Evolutionary conservation across 768 basidiomycete species (phyloP).

Genomic region (Pleurotus sapidus): DNA sequence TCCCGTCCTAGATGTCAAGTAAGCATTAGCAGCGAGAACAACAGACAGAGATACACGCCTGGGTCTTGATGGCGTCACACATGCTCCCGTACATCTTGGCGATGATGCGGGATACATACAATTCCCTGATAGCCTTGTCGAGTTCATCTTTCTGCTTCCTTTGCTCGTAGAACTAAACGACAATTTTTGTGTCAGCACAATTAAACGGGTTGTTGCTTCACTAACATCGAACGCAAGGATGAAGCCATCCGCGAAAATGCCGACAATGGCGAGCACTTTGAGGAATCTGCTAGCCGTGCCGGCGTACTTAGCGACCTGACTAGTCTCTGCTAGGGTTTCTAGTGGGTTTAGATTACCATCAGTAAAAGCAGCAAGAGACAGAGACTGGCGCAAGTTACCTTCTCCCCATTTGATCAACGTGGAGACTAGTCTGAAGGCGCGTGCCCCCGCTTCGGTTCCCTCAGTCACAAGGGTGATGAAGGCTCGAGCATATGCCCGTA

Average conservation of each 20-base stretch:
- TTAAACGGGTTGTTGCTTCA: not conserved
- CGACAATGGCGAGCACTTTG: slow-evolving; percentile 7
- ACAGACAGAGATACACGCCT: not conserved
- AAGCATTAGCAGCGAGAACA: not conserved
- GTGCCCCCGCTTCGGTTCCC: not conserved
- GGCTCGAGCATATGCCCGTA: not conserved
- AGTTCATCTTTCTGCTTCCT: slow-evolving; percentile 5
- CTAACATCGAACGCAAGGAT: slow-evolving; percentile 8
- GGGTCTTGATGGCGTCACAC: slow-evolving; percentile 2
- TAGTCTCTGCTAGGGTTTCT: not conserved
- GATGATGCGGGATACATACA: slow-evolving; percentile 6
- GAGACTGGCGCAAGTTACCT: not conserved
- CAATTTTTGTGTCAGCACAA: not conserved
- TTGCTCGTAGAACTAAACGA: slow-evolving; percentile 2
- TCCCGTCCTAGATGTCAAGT: not conserved
- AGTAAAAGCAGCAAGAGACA: not conserved
- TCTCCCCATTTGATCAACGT: not conserved
- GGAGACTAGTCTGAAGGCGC: not conserved
- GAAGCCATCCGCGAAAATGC: slow-evolving; percentile 8
- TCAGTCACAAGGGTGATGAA: slow-evolving; percentile 4
- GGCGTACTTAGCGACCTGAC: slow-evolving; percentile 4
- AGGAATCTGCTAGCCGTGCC: slow-evolving; percentile 1
- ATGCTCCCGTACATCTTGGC: slow-evolving; percentile 4
- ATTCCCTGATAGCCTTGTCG: not conserved
- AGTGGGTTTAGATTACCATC: not conserved